Evolutionary conservation across 805 yeast species (phyloP), one percentile per base, ranked within the genome.

Genomic region (Pichia rugopelliculosa): DNA sequence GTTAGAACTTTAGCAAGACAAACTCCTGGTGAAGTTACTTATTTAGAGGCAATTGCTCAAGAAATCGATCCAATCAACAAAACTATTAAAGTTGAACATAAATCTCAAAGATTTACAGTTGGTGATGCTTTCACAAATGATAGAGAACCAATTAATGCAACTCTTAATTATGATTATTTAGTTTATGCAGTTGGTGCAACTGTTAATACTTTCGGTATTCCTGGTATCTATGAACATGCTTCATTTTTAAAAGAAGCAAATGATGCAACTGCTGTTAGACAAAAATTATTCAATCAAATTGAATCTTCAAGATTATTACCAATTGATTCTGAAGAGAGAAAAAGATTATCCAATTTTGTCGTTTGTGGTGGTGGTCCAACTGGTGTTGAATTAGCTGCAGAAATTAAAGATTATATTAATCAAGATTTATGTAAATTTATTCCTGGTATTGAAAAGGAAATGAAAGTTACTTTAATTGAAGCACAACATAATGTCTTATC

Each of bases 301-400:
- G 96, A 91, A 72, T 84, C 88, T 53, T 96, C 97, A 39, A 80
- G 85, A 57, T 72, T 84, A 55, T 76, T 89, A 57, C 87, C 93
- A 49, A 77, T 76, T 57, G 82, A 72, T 46, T 66, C 68, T 25
- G 87, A 80, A 56, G 95, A 87, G 65, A 80, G 97, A 69, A 78
- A 80, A 69, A 80, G 96, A 66, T 76, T 91, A 59, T 76, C 90
- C 64, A 84, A 83, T 53, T 82, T 89, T 59, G 91, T 91, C 53
- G 95, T 91, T 53, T 95, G 93, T 57, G 98, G 98, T 61, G 98
- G 97, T 69, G 98, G 98, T 55, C 97, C 98, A 65, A 90, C 98
- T 39, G 98, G 98, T 72, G 96, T 90, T 53, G 97, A 89, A 71
- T 85, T 89, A 59, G 96, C 97, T 56, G 98, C 96, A 61, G 97